Evolutionary conservation across 352 stramenopile species (phyloP).

Genomic region (Globisporangium polare): DNA sequence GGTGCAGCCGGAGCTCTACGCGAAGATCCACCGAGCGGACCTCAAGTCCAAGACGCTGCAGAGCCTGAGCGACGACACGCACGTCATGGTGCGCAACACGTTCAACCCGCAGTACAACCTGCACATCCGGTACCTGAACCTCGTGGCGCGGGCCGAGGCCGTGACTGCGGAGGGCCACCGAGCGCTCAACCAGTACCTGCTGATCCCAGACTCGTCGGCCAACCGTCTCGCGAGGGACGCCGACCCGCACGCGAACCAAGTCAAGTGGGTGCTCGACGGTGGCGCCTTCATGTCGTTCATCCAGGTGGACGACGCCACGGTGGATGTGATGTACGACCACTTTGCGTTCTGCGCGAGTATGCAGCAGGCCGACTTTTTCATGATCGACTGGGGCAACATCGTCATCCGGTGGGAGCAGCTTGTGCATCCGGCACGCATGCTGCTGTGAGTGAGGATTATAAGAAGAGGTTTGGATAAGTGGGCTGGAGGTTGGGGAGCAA

Average conservation of each 20-base stretch:
- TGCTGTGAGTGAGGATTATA: slow-evolving; percentile 12
- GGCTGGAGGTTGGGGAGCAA: not conserved
- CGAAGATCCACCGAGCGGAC: slow-evolving; percentile 21
- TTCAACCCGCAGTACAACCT: slow-evolving; percentile 14
- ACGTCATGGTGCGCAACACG: slow-evolving; percentile 25
- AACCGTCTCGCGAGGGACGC: slow-evolving; percentile 31
- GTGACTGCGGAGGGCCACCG: slow-evolving; percentile 18
- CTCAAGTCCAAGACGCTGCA: slow-evolving; percentile 31
- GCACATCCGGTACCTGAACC: slow-evolving; percentile 31
- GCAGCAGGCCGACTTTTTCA: slow-evolving; percentile 41
- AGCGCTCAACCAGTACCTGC: slow-evolving; percentile 23
- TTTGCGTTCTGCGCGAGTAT: slow-evolving; percentile 34
- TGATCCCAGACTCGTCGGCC: slow-evolving; percentile 27
- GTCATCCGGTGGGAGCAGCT: slow-evolving; percentile 59
- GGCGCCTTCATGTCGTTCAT: slow-evolving; percentile 33
- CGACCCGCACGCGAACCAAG: slow-evolving; percentile 15
- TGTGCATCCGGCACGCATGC: slow-evolving; percentile 40
- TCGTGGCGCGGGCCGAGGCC: slow-evolving; percentile 20
- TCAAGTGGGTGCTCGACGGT: slow-evolving; percentile 35
- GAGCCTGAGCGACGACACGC: slow-evolving; percentile 24
- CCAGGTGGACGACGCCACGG: slow-evolving; percentile 24
- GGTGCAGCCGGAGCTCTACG: slow-evolving; percentile 23
- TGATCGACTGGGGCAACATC: slow-evolving; percentile 51
- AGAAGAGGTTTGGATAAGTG: not conserved
- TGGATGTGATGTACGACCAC: slow-evolving; percentile 41